phyloP scores from a whole-genome alignment of 495 filamentous ascomycete genomes.

The Penicillium cinerascens region DNA sequence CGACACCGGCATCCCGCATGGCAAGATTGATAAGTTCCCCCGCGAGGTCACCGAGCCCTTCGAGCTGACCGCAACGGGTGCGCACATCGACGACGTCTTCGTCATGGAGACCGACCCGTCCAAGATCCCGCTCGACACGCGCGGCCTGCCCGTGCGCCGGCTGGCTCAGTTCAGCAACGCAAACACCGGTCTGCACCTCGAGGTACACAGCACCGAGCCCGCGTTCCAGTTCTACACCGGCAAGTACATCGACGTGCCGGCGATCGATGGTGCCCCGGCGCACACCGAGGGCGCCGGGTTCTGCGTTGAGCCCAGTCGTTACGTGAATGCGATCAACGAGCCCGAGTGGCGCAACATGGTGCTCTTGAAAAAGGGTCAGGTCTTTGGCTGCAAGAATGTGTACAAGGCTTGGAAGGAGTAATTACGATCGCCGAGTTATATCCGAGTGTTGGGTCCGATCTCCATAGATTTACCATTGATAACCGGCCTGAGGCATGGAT shows the following conservation, averaged over 20 bases:
- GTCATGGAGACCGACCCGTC: slow-evolving; percentile 61
- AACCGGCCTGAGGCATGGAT: neutral
- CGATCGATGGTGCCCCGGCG: slow-evolving; percentile 59
- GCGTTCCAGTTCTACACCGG: slow-evolving; percentile 97
- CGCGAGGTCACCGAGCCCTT: slow-evolving; percentile 57
- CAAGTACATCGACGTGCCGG: slow-evolving; percentile 74
- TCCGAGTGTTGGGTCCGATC: neutral
- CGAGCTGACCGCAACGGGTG: slow-evolving; percentile 59
- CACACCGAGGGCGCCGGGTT: slow-evolving; percentile 68
- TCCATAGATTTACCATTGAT: neutral
- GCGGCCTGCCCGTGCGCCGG: slow-evolving; percentile 55
- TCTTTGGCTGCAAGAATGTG: slow-evolving; percentile 72
- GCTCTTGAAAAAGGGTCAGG: slow-evolving; percentile 71
- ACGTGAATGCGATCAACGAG: slow-evolving; percentile 81
- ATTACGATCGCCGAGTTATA: neutral
- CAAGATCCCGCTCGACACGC: slow-evolving; percentile 73
- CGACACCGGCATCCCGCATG: slow-evolving; percentile 60
- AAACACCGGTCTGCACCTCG: slow-evolving; percentile 68
- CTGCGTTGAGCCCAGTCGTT: slow-evolving; percentile 87
- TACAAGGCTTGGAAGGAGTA: slow-evolving; percentile 75
- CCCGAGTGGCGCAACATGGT: slow-evolving; percentile 75
- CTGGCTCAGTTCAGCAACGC: slow-evolving; percentile 69
- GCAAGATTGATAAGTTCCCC: slow-evolving; percentile 48
- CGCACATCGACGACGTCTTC: slow-evolving; percentile 89
- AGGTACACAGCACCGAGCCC: slow-evolving; percentile 85